Conservation (phyloP, 352 stramenopile species). For the Phytophthora brassicae region DNA sequence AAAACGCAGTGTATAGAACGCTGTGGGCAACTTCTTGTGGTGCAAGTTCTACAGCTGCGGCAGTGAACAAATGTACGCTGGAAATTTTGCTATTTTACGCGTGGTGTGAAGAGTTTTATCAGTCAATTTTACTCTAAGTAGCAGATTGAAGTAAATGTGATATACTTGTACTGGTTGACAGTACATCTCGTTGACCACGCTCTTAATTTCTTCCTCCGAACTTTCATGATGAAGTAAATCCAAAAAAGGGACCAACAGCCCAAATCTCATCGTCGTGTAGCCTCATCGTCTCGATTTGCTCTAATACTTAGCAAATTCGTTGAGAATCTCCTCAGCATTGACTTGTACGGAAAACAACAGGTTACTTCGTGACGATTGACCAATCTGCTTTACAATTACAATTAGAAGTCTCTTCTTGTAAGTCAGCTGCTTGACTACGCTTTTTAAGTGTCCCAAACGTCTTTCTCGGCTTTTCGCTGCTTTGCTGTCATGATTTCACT, state of each 20-base stretch:
- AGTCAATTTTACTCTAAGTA: conserved; percentile 48
- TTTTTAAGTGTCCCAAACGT: conserved; percentile 44
- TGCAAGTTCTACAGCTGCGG: conserved; percentile 15
- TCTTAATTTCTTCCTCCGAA: conserved; percentile 49
- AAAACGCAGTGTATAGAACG: conserved; percentile 34
- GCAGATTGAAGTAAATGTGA: too few species aligned
- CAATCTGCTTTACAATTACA: conserved; percentile 14
- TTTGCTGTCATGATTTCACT: conserved; percentile 22
- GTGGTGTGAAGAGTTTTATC: conserved; percentile 57
- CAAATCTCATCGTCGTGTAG: conserved; percentile 38
- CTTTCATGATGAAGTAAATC: conserved; percentile 72
- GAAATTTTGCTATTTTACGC: conserved; percentile 51
- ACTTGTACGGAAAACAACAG: conserved; percentile 34
- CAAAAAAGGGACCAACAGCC: conserved; percentile 52
- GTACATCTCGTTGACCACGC: conserved; percentile 37
- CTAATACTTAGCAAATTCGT: conserved; percentile 27
- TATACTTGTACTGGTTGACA: too few species aligned
- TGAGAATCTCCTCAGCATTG: conserved; percentile 20
- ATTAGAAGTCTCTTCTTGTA: conserved; percentile 4
- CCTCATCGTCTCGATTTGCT: conserved; percentile 24
- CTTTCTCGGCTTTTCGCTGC: conserved; percentile 29
- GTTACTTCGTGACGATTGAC: conserved; percentile 11
- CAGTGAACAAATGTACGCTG: conserved; percentile 37
- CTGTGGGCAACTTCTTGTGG: conserved; percentile 51
- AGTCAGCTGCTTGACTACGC: conserved; percentile 27